Conservation (phyloP, 495 filamentous ascomycete species). For the Gamarada debralockiae region DNA sequence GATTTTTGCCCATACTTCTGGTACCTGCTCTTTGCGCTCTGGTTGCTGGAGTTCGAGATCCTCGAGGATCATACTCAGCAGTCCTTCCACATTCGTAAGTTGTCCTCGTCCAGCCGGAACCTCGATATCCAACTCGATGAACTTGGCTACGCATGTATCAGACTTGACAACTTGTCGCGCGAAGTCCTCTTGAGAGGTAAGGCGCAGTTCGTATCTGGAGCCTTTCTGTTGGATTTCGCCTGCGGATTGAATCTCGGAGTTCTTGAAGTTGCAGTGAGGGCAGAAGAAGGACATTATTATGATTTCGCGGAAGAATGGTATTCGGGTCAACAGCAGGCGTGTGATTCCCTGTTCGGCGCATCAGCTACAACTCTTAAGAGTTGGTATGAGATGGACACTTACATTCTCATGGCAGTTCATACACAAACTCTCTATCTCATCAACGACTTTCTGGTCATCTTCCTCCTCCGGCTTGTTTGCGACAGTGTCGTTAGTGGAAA, state of each 20-base stretch:
- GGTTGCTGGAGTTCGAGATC: slow-evolving; percentile 74
- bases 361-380: too few relatives aligned
- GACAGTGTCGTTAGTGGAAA: neutral
- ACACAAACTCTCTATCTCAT: slow-evolving; percentile 69
- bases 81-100: slow-evolving; percentile 87
- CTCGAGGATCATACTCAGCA: slow-evolving; percentile 69
- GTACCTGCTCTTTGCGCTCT: slow-evolving; percentile 64
- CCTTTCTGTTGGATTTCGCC: slow-evolving; percentile 88
- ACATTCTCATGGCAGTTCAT: slow-evolving; percentile 90
- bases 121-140: slow-evolving; percentile 86
- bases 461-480: neutral
- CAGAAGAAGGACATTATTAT: slow-evolving; percentile 97
- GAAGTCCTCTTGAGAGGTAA: slow-evolving; percentile 66
- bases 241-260: slow-evolving; percentile 89
- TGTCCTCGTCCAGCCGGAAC: slow-evolving; percentile 85
- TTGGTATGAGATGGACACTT: slow-evolving; percentile 13
- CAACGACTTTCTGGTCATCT: slow-evolving; percentile 50
- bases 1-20: slow-evolving; percentile 73
- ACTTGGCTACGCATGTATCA: slow-evolving; percentile 74
- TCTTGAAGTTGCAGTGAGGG: slow-evolving; percentile 78
- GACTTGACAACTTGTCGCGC: slow-evolving; percentile 87
- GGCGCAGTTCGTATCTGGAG: slow-evolving; percentile 68
- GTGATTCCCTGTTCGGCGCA: slow-evolving; percentile 63
- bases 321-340: slow-evolving; percentile 78
- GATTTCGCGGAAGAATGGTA: slow-evolving; percentile 95